Conservation (phyloP, 805 yeast genomes). For the Yarrowia hollandica region DNA sequence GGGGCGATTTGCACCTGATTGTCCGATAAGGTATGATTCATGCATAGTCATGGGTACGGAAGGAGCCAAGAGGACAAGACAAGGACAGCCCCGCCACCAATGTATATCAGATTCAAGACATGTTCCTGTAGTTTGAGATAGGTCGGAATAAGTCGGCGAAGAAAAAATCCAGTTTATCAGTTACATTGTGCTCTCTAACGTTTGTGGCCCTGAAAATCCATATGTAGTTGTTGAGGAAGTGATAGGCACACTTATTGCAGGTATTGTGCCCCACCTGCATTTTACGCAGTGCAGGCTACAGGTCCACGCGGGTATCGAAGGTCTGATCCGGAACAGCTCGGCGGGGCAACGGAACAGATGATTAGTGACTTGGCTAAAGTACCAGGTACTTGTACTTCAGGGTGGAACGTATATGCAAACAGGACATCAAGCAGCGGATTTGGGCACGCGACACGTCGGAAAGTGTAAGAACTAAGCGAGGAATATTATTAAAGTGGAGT, state of each 20-base stretch:
- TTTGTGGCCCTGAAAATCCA: too few relatives aligned
- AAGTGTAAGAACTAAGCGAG: too few relatives aligned
- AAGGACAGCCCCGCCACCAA: too few relatives aligned
- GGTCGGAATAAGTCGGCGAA: not conserved
- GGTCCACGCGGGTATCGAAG: not conserved
- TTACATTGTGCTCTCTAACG: too few relatives aligned
- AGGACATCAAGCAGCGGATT: not conserved
- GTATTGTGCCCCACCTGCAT: not conserved
- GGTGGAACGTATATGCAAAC: not conserved
- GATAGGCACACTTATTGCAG: not conserved
- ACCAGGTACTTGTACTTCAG: not conserved
- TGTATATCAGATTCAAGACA: too few relatives aligned
- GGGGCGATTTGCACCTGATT: constrained; percentile 27
- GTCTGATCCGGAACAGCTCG: not conserved
- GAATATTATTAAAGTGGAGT: too few relatives aligned
- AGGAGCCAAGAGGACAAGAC: not conserved
- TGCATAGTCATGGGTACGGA: constrained; percentile 15
- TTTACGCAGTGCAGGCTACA: not conserved
- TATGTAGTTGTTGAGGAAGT: too few relatives aligned
- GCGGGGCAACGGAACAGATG: constrained; percentile 2
- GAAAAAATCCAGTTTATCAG: too few relatives aligned
- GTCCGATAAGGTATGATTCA: constrained; percentile 19
- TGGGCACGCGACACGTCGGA: not conserved
- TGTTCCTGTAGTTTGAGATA: too few relatives aligned
- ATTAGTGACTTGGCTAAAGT: too few relatives aligned